These are phyloP conservation scores for Ceratobasidium sp. DNA, from an alignment of 1,284 basidiomycete species.

Conservation along the genomic window DNA sequence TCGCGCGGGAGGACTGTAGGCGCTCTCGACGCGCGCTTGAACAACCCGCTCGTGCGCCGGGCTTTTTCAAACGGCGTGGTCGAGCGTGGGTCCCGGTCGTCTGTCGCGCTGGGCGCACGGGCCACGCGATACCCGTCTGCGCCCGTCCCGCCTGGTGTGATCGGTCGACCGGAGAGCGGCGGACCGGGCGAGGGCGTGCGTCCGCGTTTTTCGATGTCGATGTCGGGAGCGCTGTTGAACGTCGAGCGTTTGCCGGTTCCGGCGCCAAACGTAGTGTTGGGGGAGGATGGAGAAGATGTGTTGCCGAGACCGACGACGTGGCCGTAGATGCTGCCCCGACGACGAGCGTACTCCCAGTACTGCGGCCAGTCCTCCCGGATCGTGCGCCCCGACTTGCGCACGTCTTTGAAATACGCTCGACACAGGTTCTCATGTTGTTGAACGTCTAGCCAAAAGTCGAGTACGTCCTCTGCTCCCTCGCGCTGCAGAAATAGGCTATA, in stretches of 20 bases:
- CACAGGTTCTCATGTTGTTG: constrained; percentile 99
- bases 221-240: constrained; percentile 66
- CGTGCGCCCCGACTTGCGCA: constrained; percentile 90
- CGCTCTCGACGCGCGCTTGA: constrained; percentile 76
- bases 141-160: constrained; percentile 53
- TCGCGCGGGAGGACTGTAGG: constrained; percentile 91
- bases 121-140: constrained; percentile 41
- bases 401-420: constrained; percentile 97
- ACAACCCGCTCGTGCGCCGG: constrained; percentile 68
- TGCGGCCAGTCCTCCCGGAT: constrained; percentile 98
- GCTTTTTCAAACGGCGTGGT: constrained; percentile 82
- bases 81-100: constrained; percentile 67
- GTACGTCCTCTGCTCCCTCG: constrained; percentile 92
- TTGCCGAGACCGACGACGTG: constrained; percentile 80
- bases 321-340: constrained; percentile 90
- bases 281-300: constrained; percentile 49
- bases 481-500: constrained; percentile 87
- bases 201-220: constrained; percentile 68
- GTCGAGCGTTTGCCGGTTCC: constrained; percentile 76
- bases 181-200: constrained; percentile 33
- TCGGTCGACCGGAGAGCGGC: constrained; percentile 53
- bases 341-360: constrained; percentile 91
- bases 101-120: constrained; percentile 48
- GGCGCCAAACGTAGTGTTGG: constrained; percentile 56
- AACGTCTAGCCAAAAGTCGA: constrained; percentile 99